Evolutionary conservation across 148 eudicot genomes (phyloP).

Genomic region (Tetragonia tetragonoides): DNA sequence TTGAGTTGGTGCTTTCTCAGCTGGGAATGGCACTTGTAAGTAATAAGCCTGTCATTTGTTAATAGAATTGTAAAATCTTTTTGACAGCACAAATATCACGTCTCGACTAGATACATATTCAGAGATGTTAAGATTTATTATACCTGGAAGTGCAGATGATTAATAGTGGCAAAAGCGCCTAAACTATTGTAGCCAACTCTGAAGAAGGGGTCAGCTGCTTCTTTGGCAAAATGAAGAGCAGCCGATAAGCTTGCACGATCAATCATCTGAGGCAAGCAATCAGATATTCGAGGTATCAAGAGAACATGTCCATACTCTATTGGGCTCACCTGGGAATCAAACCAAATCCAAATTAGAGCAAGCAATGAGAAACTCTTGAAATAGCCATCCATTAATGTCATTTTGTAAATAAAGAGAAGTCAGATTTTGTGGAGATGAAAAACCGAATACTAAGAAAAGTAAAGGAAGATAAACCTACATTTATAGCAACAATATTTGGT

Average conservation of each 20-base stretch:
- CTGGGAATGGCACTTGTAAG: constrained; percentile 63
- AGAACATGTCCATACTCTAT: constrained; percentile 94
- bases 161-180: constrained; percentile 96
- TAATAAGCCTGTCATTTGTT: constrained; percentile 59
- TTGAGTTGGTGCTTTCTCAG: constrained; percentile 60
- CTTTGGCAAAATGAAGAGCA: constrained; percentile 76
- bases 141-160: constrained; percentile 92
- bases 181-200: constrained; percentile 88
- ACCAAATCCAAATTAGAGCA: neutral
- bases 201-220: constrained; percentile 74
- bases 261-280: constrained; percentile 83
- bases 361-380: neutral
- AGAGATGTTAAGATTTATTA: neutral
- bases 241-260: constrained; percentile 65
- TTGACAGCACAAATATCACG: neutral
- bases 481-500: constrained; percentile 79
- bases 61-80: neutral
- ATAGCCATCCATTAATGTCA: neutral
- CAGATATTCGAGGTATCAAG: constrained; percentile 73
- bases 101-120: neutral
- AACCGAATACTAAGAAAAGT: neutral
- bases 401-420: neutral
- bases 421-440: neutral
- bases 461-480: constrained; percentile 44
- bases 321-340: constrained; percentile 71